Percentiles rank a stretch among this genome's conserved stretches.
phyloP scores from a whole-genome alignment of 2,329 filamentous ascomycete species.

The Daldinia sp. region DNA sequence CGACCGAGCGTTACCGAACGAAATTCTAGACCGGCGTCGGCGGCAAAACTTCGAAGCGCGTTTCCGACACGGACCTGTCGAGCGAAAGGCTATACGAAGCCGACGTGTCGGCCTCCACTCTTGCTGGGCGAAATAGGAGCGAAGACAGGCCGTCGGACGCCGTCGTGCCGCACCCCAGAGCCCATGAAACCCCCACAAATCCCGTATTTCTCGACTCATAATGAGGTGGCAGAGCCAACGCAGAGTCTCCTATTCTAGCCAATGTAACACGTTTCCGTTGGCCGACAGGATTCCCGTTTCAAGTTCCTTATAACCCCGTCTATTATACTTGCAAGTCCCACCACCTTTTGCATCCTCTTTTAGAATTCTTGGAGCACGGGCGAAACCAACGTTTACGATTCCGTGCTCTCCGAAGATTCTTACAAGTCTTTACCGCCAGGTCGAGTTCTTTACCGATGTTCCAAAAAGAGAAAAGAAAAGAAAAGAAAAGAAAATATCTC shows the following conservation, averaged over 20 bases:
- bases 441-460: background rate
- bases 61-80: background rate
- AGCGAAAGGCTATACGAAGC: background rate
- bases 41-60: background rate
- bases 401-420: too few relatives aligned
- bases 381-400: background rate
- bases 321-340: background rate
- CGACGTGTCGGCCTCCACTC: background rate
- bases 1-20: constrained; percentile 14
- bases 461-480: too few relatives aligned
- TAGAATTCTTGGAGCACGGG: background rate
- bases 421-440: background rate
- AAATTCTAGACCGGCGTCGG: constrained; percentile 6
- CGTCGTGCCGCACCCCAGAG: background rate
- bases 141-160: background rate
- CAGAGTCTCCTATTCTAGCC: background rate
- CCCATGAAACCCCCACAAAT: background rate
- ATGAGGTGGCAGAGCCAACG: background rate
- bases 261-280: background rate
- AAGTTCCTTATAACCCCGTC: background rate
- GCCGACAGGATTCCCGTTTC: background rate
- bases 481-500: too few relatives aligned
- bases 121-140: background rate
- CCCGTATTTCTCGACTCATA: background rate
- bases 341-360: background rate